These are phyloP conservation scores for Typha latifolia DNA, from an alignment of 176 grass and related monocot genomes.

Conservation along the genomic window DNA sequence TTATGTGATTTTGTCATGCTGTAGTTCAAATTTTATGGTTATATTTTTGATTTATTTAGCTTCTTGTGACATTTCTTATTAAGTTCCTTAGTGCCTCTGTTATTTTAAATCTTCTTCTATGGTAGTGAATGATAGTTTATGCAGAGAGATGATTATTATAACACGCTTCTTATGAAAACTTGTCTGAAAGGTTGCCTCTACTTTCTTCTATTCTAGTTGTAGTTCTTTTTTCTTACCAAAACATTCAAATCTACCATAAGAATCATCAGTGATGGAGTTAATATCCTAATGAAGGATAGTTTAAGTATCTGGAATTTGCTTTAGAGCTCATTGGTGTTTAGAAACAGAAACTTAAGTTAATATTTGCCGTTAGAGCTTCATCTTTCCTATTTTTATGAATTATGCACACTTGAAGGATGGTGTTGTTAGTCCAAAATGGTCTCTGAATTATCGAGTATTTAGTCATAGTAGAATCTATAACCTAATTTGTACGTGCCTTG, in stretches of 20 bases:
- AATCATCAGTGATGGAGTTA: background rate
- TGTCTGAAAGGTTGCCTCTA: background rate
- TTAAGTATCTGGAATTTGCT: background rate
- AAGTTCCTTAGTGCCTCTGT: background rate
- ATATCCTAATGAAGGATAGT: background rate
- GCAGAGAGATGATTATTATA: background rate
- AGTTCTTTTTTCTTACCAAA: background rate
- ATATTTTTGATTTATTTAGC: no score
- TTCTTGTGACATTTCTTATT: background rate
- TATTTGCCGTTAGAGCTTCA: no score
- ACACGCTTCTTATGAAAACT: background rate
- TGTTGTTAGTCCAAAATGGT: no score
- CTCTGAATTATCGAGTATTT: no score
- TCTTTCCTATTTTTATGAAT: no score
- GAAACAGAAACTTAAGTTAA: no score
- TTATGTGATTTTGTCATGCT: background rate
- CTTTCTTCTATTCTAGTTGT: conserved; percentile 1
- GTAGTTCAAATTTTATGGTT: background rate
- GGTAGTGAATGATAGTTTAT: background rate
- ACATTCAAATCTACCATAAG: background rate
- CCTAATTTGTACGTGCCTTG: no score
- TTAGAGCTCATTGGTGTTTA: no score
- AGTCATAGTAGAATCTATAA: no score
- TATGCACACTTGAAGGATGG: no score
- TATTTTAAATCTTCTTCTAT: background rate